Base-by-base conservation (phyloP, 75 land plant species). In the Selaginella tamariscina region DNA sequence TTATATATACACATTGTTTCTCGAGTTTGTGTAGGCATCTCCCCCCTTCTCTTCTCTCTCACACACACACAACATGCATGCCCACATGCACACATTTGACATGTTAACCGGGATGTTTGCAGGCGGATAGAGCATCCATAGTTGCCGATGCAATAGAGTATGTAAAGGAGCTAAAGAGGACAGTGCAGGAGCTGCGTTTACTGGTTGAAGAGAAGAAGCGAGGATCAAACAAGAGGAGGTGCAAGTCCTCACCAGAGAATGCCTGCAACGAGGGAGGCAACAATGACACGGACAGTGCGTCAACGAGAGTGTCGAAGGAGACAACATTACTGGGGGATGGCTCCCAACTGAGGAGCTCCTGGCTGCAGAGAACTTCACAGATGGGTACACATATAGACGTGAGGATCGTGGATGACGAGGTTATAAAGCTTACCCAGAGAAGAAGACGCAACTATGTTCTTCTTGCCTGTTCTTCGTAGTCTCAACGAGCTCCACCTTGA, bases 401-500 rank as follows among this genome's bases (percentile, higher is more conserved):
- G 24, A 72, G 92, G 1, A 85, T 91, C 57, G 69, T 88, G 0
- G 88, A 88, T 23, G 88, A 91, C 59, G 92, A 91, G 55, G 97
- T 88, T 0, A 79, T 91, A 54, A 91, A 88, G 63, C 77, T 91
- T 18, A 83, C 82, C 13, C 88, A 87, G 71, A 33, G 79, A 30
- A 79, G 60, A 65, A 5, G 49, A 15, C 80, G 72, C 29, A 33
- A 54, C 56, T 39, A 73, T 74, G 29, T 77, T 72, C 32, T 73
- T 71, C 72, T 54, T 87, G 56, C 72, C 85, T 63, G 86, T 78
- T 2, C 70, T 86, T 15, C 72, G 33, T 23, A 70, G 80, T 8
- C 76, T 91, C 21, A 82, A 88, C n/a, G 92, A 91, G 65, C 83
- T 88, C 5, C 85, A 81, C 28, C 75, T 91, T 64, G 87, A 85